Base-by-base conservation (phyloP, 768 basidiomycete species). In the Mycena galericulata region DNA sequence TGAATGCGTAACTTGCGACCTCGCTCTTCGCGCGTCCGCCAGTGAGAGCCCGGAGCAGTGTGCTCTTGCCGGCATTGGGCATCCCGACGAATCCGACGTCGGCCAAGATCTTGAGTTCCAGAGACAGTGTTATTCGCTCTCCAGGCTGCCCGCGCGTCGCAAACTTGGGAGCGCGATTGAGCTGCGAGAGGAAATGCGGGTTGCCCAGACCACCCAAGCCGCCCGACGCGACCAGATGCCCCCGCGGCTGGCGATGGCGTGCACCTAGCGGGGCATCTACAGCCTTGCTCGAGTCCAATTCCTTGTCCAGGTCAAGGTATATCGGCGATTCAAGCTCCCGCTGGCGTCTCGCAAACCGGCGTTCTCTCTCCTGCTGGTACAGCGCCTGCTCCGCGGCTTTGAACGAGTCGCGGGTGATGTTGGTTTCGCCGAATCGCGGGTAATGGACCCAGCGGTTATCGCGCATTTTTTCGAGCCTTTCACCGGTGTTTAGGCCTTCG, bases 31-130 rank as follows among this genome's bases (percentile, higher is more conserved):
- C 92, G 29, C 93, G 85, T 4, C 95, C 91, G 10, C 93, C 94
- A 0, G 97, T 98, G 11, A 99, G 81, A 0, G 96, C 96, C 22
- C 94, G 90, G 5, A 99, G 84, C 2, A 99, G 80, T 0, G 98
- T 99, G 79, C 95, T 97, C 82, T 95, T 94, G 30, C 92, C 97
- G 0, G 94, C 95, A 73, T 98, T 99, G 9, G 98, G 98, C 83
- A 98, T 90, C 0, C 98, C 98, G 2, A 99, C 96, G 22, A 99
- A 83, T 0, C 95, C 98, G n/a, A 99, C 85, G 77, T 99, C 97
- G 3, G 97, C 96, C 4, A 97, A 85, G 8, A 97, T 86, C 78
- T 98, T 98, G 68, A 99, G 91, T 78, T 98, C 97, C 17, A 99
- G 84, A 22, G 90, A 86, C n/a, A 99, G 86, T 1, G 92, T 91